These are phyloP conservation scores for Globisporangium uncinulatum DNA, from an alignment of 352 stramenopile genomes.

Conservation along the genomic window DNA sequence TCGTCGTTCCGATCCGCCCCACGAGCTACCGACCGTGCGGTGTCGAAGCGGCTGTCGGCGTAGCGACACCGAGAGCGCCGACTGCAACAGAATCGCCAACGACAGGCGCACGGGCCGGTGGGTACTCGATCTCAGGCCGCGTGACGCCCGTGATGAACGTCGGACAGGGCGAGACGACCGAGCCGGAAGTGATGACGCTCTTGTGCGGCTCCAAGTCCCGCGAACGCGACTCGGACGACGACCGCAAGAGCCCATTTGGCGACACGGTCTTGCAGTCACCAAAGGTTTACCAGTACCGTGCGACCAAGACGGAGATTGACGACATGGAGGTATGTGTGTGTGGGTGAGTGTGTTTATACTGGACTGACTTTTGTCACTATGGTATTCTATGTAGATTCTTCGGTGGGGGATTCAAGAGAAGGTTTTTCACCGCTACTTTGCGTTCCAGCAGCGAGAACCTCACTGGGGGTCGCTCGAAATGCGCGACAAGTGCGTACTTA, in stretches of 20 bases:
- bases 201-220: constrained; percentile 35
- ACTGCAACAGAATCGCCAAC: constrained; percentile 9
- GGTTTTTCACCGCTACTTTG: constrained; percentile 54
- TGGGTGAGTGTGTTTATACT: no score
- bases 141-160: constrained; percentile 8
- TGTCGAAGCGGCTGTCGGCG: constrained; percentile 3
- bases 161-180: constrained; percentile 8
- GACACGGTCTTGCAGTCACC: constrained; percentile 23
- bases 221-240: constrained; percentile 35
- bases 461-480: constrained; percentile 55
- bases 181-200: constrained; percentile 52
- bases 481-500: constrained; percentile 49
- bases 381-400: no score
- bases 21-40: constrained; percentile 7
- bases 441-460: constrained; percentile 42
- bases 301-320: constrained; percentile 56
- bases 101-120: background rate
- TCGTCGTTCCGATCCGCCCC: constrained; percentile 10
- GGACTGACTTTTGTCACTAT: no score
- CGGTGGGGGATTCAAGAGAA: constrained; percentile 64
- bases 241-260: constrained; percentile 29
- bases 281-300: constrained; percentile 49
- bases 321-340: constrained; percentile 60
- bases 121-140: constrained; percentile 1
- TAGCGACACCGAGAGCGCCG: background rate